A percentile compares a stretch with the other conserved stretches of the same genome.
phyloP scores from a whole-genome alignment of 192 early-diverging fungal genomes.

The Jimgerdemannia lactiflua region DNA sequence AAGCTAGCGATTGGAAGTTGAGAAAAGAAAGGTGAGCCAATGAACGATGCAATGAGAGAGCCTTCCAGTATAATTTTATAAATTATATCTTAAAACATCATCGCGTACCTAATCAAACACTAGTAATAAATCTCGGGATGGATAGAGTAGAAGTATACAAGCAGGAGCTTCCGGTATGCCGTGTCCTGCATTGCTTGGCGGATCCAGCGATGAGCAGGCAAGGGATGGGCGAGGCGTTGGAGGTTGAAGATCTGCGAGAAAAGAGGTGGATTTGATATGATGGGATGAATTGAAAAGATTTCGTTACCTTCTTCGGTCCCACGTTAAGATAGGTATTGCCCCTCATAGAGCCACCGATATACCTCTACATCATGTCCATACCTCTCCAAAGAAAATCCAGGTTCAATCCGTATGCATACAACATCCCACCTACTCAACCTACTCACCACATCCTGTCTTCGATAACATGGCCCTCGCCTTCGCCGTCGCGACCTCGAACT shows the following conservation, averaged over 20 bases:
- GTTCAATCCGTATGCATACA: background rate
- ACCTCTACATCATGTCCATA: too few relatives aligned
- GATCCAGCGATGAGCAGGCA: slow-evolving; percentile 62
- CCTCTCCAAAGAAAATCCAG: too few relatives aligned
- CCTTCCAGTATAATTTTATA: too few relatives aligned
- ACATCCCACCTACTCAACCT: slow-evolving; percentile 33
- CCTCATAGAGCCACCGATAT: background rate
- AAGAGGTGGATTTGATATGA: background rate
- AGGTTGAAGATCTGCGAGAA: slow-evolving; percentile 74
- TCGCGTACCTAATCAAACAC: too few relatives aligned
- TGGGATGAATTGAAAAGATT: background rate
- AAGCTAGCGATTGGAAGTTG: slow-evolving; percentile 68
- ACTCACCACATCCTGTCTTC: slow-evolving; percentile 71
- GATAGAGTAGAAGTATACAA: slow-evolving; percentile 26
- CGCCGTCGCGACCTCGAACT: slow-evolving; percentile 92
- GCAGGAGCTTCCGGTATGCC: slow-evolving; percentile 86
- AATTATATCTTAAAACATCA: too few relatives aligned
- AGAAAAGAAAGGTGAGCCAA: background rate
- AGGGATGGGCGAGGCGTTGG: slow-evolving; percentile 91
- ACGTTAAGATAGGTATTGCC: too few relatives aligned
- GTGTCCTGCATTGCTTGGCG: slow-evolving; percentile 93
- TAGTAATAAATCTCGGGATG: too few relatives aligned
- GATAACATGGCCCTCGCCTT: slow-evolving; percentile 89
- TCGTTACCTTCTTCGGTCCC: too few relatives aligned
- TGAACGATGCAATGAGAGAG: too few relatives aligned